Base-by-base conservation (phyloP, 352 stramenopile genomes). In the Pythium apleroticum region DNA sequence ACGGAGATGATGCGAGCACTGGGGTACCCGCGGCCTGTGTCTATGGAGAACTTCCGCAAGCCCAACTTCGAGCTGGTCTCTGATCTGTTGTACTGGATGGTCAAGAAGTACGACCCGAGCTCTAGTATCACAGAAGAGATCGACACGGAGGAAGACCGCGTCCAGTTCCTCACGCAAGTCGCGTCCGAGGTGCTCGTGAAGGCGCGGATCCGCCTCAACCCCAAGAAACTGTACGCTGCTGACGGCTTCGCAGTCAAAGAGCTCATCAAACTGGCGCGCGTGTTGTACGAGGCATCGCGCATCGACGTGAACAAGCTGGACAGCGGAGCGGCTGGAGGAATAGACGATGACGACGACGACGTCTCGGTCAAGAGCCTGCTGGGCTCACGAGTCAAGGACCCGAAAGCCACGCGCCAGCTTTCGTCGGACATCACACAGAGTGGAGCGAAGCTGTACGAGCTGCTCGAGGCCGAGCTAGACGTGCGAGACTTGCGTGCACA, bases 21-120 rank as follows among this genome's bases (percentile, higher is more conserved):
- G 30, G 90, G 96, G 20, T 99, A 98, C 74, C 95, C 93, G 22
- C 87, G 91, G 0, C 84, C 82, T 0, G 76, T 93, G 43, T 95
- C 88, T 41, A 83, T 98, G 73, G 93, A 98, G 57, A 98, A 98
- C 76, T 99, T 99, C 65, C 89, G 94, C 43, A 89, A 77, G 62
- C 95, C 95, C n/a, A 98, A 99, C 78, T 99, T 99, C 65, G 90
- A 98, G 72, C 72, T 99, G 22, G 91, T 99, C 14, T 96, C 96
- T 20, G 93, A 98, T 72, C 72, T 98, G 65, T 78, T 98, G 25
- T 98, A 98, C 77, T 99, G 96, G 95, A 97, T 99, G 83, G 94
- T 98, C 43, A 98, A 98, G 63, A 93, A 93, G 64, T 93, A 93
- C 69, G 80, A 95, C 64, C 92, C 91, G 39, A 84, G 75, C 49